A percentile compares a stretch with the other conserved stretches of the same genome.
Evolutionary conservation across 1,139 yeast genomes (phyloP).

Genomic region (Blastobotrys ciferrii): DNA sequence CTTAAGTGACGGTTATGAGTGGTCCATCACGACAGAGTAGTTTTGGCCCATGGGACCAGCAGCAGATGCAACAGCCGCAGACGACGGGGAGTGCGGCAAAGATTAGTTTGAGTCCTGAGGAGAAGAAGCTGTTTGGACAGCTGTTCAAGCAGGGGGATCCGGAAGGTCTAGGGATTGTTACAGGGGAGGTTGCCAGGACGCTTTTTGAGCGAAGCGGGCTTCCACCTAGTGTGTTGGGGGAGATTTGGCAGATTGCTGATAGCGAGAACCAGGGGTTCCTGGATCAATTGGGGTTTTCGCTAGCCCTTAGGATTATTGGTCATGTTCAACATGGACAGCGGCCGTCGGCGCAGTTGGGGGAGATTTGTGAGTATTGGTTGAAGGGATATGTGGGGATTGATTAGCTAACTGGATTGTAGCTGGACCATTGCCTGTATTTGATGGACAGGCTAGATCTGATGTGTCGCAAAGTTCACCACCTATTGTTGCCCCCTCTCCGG

Average conservation of each 20-base stretch:
- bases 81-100: neutral
- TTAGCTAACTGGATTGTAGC: slow-evolving; percentile 29
- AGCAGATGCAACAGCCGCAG: slow-evolving; percentile 3
- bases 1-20: neutral
- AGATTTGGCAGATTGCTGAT: slow-evolving; percentile 93
- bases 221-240: slow-evolving; percentile 75
- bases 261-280: slow-evolving; percentile 79
- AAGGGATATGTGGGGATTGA: neutral
- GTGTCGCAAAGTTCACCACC: slow-evolving; percentile 23
- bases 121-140: slow-evolving; percentile 67
- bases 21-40: slow-evolving; percentile 5
- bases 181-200: slow-evolving; percentile 87
- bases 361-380: slow-evolving; percentile 30
- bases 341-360: slow-evolving; percentile 51
- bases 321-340: slow-evolving; percentile 76
- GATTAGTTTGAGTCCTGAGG: slow-evolving; percentile 64
- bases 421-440: slow-evolving; percentile 49
- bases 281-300: slow-evolving; percentile 75
- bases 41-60: slow-evolving; percentile 7
- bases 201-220: slow-evolving; percentile 85
- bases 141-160: slow-evolving; percentile 78
- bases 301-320: slow-evolving; percentile 87
- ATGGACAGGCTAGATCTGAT: slow-evolving; percentile 26
- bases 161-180: slow-evolving; percentile 74
- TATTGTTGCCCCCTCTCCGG: slow-evolving; percentile 26